These are phyloP conservation scores for Neonectria coccinea DNA, from an alignment of 2,329 filamentous ascomycete species.

Conservation along the genomic window DNA sequence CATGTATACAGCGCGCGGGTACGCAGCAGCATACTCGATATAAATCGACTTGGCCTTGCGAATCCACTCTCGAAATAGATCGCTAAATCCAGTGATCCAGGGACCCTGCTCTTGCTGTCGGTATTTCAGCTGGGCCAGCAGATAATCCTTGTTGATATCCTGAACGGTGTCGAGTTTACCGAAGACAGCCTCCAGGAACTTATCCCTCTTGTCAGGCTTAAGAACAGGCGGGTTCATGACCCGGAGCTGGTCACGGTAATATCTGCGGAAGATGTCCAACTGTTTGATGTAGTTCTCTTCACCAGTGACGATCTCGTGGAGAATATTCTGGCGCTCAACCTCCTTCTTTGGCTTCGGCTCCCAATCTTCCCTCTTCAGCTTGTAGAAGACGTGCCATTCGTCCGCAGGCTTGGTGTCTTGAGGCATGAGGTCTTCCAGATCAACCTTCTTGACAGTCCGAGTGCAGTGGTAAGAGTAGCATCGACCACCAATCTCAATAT, in stretches of 20 bases:
- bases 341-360: constrained; percentile 84
- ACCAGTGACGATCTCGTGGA: constrained; percentile 94
- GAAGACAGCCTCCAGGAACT: constrained; percentile 88
- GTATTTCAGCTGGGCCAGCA: constrained; percentile 94
- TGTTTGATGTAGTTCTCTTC: constrained; percentile 93
- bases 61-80: constrained; percentile 98
- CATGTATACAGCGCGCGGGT: constrained; percentile 84
- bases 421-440: constrained; percentile 78
- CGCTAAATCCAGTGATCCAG: constrained; percentile 93
- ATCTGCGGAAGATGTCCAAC: constrained; percentile 83
- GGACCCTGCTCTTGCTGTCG: constrained; percentile 96
- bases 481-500: constrained; percentile 74
- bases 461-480: constrained; percentile 97
- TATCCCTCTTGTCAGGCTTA: constrained; percentile 78
- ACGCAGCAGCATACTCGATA: constrained; percentile 90
- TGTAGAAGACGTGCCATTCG: constrained; percentile 93
- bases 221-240: constrained; percentile 83
- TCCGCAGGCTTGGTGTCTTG: constrained; percentile 75
- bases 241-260: constrained; percentile 86
- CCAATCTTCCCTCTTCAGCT: constrained; percentile 80
- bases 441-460: constrained; percentile 93
- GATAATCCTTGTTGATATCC: constrained; percentile 90
- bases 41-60: constrained; percentile 91
- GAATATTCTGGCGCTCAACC: constrained; percentile 89
- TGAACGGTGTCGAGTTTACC: constrained; percentile 90